Evolutionary conservation across 2,329 filamentous ascomycete species (phyloP), one percentile per base, ranked within the genome.

Genomic region (Coleophoma cylindrospora): DNA sequence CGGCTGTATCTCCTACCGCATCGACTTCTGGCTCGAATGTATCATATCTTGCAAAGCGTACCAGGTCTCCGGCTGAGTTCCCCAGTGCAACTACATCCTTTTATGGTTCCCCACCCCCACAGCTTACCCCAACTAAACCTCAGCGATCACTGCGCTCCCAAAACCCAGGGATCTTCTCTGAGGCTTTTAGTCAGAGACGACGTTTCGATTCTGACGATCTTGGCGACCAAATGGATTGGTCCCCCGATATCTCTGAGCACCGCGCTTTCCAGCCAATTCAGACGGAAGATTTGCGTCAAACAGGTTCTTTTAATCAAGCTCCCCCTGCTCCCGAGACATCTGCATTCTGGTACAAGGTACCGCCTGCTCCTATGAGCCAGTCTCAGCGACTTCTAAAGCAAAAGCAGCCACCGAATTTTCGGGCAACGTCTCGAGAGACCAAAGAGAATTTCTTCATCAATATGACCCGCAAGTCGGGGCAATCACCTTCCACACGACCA

Each of bases 381-480:
- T 15, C 27, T 11, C 21, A 44, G 41, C 41, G 41, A 12, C 21
- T 27, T 27, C 10, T 44, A 14, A 44, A 32, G 32, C 19, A 14
- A 34, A n/a, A 27, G 15, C 41, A 44, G 21, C 41, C 41, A 7
- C 41, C 41, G 1, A 44, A 44, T 32, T 44, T 44, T 33, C 19
- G 41, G 7, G 12, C 41, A 12, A 44, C 22, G 15, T 27, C 19
- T 14, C 19, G 14, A 44, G 22, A 44, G 27, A 27, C 32, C 19
- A 44, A 44, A 15, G 41, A 44, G 41, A 44, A 44, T n/a, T 44
- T 44, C 21, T 44, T 44, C n/a, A 21, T 32, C n/a, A 33, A 21
- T 3, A 44, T 44, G 41, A 44, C 41, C 12, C 19, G 32, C 14
- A 44, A 33, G 41, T 32, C 22, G n/a, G 15, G 21, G 10, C 41